Evolutionary conservation across 345 rosid genomes (phyloP).

Genomic region (Syzygium oleosum): DNA sequence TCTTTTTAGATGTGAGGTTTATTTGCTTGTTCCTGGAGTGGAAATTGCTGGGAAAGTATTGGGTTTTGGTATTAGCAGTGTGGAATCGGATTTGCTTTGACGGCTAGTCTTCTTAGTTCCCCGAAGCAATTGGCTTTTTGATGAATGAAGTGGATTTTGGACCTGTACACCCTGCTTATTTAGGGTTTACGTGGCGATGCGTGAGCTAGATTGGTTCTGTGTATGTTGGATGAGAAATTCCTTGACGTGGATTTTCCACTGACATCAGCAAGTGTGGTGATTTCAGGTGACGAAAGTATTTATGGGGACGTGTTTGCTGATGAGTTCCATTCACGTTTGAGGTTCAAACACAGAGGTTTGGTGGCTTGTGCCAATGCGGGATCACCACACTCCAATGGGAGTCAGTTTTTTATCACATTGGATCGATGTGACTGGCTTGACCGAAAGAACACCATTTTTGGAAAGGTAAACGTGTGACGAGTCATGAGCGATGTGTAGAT

Average conservation of each 20-base stretch:
- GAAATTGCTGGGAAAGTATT: neutral
- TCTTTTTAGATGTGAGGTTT: neutral
- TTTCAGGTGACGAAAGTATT: slow-evolving; percentile 77
- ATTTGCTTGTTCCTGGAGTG: neutral
- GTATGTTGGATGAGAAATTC: neutral
- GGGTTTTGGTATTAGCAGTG: neutral
- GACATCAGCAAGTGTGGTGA: neutral
- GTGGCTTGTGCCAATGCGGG: slow-evolving; percentile 94
- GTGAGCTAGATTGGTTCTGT: neutral
- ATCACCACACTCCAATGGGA: slow-evolving; percentile 75
- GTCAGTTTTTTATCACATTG: slow-evolving; percentile 87
- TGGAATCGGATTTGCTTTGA: neutral
- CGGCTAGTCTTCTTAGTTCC: neutral
- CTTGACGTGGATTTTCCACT: neutral
- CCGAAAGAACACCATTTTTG: slow-evolving; percentile 68
- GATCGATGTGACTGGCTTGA: slow-evolving; percentile 96
- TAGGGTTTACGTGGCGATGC: neutral
- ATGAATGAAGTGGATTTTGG: neutral
- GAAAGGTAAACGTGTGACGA: slow-evolving; percentile 49
- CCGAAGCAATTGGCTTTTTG: neutral
- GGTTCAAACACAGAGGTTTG: slow-evolving; percentile 86
- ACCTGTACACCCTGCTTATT: neutral
- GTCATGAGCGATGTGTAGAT: neutral
- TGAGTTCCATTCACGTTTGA: slow-evolving; percentile 79
- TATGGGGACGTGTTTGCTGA: slow-evolving; percentile 66